Percentiles rank a stretch among this genome's conserved stretches.
These are phyloP conservation scores for Acacia confusa DNA, from an alignment of 306 rosid genomes.

Conservation along the genomic window DNA sequence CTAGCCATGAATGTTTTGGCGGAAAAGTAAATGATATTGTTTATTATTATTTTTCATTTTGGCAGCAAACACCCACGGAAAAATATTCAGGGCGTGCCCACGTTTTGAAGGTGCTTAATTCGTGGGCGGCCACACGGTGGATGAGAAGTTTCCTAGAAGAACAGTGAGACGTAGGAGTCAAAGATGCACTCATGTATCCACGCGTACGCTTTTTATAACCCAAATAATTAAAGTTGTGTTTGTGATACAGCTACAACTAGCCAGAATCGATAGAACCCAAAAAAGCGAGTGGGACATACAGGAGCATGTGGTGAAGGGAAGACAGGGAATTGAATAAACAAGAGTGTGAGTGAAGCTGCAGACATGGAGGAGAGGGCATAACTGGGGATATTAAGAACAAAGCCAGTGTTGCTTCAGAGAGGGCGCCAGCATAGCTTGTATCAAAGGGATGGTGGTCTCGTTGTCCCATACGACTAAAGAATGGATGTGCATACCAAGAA, in stretches of 20 bases:
- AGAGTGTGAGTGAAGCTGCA: not conserved
- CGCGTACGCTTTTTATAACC: slow-evolving; percentile 9
- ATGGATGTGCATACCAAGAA: not conserved
- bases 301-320: not conserved
- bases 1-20: no score
- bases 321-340: not conserved
- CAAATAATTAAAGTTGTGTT: no score
- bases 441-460: not conserved
- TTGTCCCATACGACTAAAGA: not conserved
- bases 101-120: slow-evolving; percentile 3
- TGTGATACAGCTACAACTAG: not conserved
- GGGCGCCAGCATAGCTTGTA: not conserved
- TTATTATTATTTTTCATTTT: no score
- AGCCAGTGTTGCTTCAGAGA: not conserved
- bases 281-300: not conserved
- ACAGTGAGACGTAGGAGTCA: not conserved
- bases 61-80: not conserved
- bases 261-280: not conserved
- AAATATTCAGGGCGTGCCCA: not conserved
- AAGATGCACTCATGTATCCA: not conserved
- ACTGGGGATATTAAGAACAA: not conserved
- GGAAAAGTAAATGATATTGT: no score
- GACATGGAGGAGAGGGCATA: not conserved
- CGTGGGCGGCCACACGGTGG: not conserved
- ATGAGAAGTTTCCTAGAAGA: not conserved